Evolutionary conservation across 257 asterid species (phyloP), one percentile per base, ranked within the genome.

Genomic region (Nicotiana attenuata): DNA sequence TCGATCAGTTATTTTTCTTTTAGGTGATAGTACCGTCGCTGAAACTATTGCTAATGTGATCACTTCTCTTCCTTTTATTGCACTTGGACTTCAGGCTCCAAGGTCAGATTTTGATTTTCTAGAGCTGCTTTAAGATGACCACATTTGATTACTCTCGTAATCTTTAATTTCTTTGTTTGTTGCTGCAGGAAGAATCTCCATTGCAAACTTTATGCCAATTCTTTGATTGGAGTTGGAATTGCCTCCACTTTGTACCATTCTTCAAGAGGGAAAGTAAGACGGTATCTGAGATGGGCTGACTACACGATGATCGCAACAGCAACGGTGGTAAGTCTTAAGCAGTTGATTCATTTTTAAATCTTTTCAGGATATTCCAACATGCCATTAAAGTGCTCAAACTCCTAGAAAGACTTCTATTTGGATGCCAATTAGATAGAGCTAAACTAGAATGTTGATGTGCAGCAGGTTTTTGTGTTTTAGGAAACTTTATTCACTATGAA

Each of bases 291-390:
- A 87, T 96, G 99, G 99, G 99, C 96, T 52, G 99, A 94, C 89
- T 93, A 96, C 91, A 89, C 98, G 24, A 96, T 94, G 99, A 96
- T 96, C 63, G 98, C 99, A 82, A 89, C 99, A 86, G 92, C 98
- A 50, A 90, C 99, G 10, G 94, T 94, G 88, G 98, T 93, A 81
- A 82, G 92, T 80, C 24, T 41, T 24, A 33, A 47, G 61, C 41
- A 15, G 79, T 73, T 50, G 19, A 11, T 10, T 68, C 41, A 24
- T 75, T 50, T 24, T 75, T 24, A 13, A 73, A 17, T 45, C 56
- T 71, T 71, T 45, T 71, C 59, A 11, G 78, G 35, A 50, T 50
- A 24, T 47, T 75, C 16, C 17, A 50, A 47, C 41, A 15, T 50
- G 17, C 33, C 41, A 16, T 41, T 71, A 13, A 14, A 45, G 38